phyloP scores from a whole-genome alignment of 1,139 yeast species.

The Taphrina betulina region DNA sequence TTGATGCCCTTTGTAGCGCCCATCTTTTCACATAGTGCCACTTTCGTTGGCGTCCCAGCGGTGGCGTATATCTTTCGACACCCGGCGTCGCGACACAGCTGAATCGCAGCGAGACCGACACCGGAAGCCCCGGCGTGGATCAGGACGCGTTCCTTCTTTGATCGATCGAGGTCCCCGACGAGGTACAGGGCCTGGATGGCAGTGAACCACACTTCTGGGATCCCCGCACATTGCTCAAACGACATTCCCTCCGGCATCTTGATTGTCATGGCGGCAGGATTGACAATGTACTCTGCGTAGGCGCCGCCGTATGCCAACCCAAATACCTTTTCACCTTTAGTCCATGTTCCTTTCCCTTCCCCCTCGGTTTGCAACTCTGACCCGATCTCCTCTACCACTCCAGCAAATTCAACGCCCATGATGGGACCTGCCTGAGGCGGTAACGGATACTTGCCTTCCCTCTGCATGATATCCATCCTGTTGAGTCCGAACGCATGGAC shows the following conservation, averaged over 20 bases:
- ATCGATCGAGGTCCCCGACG: slow-evolving; percentile 42
- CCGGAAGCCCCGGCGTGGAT: slow-evolving; percentile 46
- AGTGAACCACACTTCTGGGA: slow-evolving; percentile 47
- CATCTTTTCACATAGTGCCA: slow-evolving; percentile 38
- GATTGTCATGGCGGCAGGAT: slow-evolving; percentile 41
- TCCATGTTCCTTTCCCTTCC: slow-evolving; percentile 37
- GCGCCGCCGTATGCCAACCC: slow-evolving; percentile 47
- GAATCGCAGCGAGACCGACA: slow-evolving; percentile 45
- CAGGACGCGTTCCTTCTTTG: slow-evolving; percentile 41
- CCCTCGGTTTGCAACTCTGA: slow-evolving; percentile 31
- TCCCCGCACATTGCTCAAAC: slow-evolving; percentile 43
- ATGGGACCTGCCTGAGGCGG: slow-evolving; percentile 43
- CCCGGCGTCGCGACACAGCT: slow-evolving; percentile 46
- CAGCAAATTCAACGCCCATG: slow-evolving; percentile 47
- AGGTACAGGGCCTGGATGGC: slow-evolving; percentile 43
- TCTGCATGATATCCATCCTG: slow-evolving; percentile 44
- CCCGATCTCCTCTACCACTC: slow-evolving; percentile 40
- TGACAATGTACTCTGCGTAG: slow-evolving; percentile 45
- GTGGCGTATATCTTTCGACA: slow-evolving; percentile 43
- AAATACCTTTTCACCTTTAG: slow-evolving; percentile 45
- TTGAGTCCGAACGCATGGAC: slow-evolving; percentile 45
- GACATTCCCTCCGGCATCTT: slow-evolving; percentile 41
- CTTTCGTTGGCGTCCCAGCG: slow-evolving; percentile 42
- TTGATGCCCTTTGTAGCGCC: slow-evolving; percentile 42
- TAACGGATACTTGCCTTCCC: slow-evolving; percentile 41